Evolutionary conservation across 2,329 filamentous ascomycete genomes (phyloP).

Genomic region (Macrophomina phaseolina): DNA sequence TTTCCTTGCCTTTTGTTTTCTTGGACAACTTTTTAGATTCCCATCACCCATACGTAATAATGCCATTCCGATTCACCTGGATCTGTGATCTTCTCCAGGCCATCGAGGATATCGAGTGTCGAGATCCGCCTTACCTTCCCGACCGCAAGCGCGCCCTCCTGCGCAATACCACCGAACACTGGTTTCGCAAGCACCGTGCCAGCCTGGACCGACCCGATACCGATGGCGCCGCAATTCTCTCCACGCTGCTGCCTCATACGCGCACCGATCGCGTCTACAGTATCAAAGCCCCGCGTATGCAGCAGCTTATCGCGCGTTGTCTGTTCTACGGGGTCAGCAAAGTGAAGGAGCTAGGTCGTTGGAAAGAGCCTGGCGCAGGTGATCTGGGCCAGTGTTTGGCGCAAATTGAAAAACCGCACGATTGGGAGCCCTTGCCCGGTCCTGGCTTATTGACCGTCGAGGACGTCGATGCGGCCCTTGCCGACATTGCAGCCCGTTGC

Average conservation of each 20-base stretch:
- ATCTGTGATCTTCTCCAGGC: slow-evolving; percentile 76
- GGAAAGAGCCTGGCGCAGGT: slow-evolving; percentile 62
- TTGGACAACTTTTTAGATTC: slow-evolving; percentile 27
- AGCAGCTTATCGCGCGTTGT: slow-evolving; percentile 69
- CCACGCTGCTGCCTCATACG: slow-evolving; percentile 75
- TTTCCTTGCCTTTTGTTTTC: neutral
- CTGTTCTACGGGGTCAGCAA: slow-evolving; percentile 70
- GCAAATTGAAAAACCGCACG: slow-evolving; percentile 66
- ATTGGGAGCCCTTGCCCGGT: slow-evolving; percentile 43
- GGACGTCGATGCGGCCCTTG: slow-evolving; percentile 71
- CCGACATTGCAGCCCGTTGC: slow-evolving; percentile 70
- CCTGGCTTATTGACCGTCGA: slow-evolving; percentile 66
- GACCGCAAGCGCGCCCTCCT: slow-evolving; percentile 36
- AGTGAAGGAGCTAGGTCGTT: slow-evolving; percentile 66
- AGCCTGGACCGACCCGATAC: slow-evolving; percentile 63
- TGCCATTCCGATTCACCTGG: slow-evolving; percentile 71
- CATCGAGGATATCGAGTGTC: slow-evolving; percentile 59
- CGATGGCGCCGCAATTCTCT: slow-evolving; percentile 70
- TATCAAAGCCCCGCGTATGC: slow-evolving; percentile 66
- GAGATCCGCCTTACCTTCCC: slow-evolving; percentile 48
- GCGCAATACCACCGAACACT: slow-evolving; percentile 59
- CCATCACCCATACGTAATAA: slow-evolving; percentile 38
- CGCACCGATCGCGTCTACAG: slow-evolving; percentile 79
- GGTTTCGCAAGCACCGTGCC: slow-evolving; percentile 71
- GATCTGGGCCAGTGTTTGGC: slow-evolving; percentile 78